Evolutionary conservation across 768 basidiomycete species (phyloP), one percentile per base, ranked within the genome.

Genomic region (Naganishia onofrii): DNA sequence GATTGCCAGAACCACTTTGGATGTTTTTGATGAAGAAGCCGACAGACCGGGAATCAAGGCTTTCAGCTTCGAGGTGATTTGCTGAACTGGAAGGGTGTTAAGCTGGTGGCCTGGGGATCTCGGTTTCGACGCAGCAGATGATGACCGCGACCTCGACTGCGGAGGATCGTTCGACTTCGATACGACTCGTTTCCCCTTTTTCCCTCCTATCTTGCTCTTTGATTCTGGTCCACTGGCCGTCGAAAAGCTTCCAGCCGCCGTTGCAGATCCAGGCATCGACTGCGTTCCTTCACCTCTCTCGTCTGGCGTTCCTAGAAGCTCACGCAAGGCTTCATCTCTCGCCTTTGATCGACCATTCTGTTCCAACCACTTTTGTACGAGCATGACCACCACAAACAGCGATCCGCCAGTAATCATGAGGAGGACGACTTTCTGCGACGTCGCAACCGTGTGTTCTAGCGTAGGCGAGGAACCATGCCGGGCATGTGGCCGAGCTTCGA

Each of bases 321-420:
- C 60, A n/a, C 38, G 21, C 26, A 63, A 44, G 12, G 60, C 60
- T 26, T 26, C 60, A n/a, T 36, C 26, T 21, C 60, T 63, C 60
- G 38, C 36, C 29, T 17, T 42, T 28, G 60, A 63, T 63, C 38
- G 36, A 28, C 23, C 60, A 44, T 63, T 42, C 60, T 63, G 60
- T 36, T 63, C 38, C 60, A 38, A 46, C 60, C 36, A 63, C 32
- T 44, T 42, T 2, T 17, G 21, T 19, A 44, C 60, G 9, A 44
- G 7, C 2, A 28, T 17, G 17, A 46, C 1, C 60, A 29, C 38
- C 3, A 29, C 21, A 7, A 10, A 15, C 15, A 63, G n/a, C 19
- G 17, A 9, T 4, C 38, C 42, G 32, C 60, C 42, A 19, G 38
- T 44, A 42, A 63, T 29, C 21, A 63, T 63, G 21, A 23, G 13